Evolutionary conservation across 2,329 filamentous ascomycete genomes (phyloP).

Genomic region (Chaetothyriales sp.): DNA sequence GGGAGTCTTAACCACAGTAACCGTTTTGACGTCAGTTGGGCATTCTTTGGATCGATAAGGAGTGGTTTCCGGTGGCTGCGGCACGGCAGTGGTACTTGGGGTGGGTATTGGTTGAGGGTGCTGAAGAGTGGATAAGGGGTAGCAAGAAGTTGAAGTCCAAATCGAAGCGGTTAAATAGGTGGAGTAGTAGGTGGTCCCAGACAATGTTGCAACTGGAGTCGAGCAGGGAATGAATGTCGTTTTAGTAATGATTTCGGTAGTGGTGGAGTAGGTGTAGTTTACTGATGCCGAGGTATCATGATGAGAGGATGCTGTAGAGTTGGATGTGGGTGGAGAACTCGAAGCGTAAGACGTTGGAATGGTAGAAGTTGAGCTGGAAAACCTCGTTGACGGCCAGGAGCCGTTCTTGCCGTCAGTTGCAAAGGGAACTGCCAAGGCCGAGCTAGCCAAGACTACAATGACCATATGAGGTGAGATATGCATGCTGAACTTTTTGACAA

Average conservation of each 20-base stretch:
- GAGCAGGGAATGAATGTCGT: slow-evolving; percentile 25
- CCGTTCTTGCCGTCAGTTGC: slow-evolving; percentile 4
- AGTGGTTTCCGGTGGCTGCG: slow-evolving; percentile 5
- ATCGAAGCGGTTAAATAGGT: slow-evolving; percentile 22
- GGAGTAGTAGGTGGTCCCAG: slow-evolving; percentile 23
- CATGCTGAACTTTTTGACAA: slow-evolving; percentile 1
- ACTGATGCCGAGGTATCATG: slow-evolving; percentile 4
- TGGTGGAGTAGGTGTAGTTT: slow-evolving; percentile 13
- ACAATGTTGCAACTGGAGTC: slow-evolving; percentile 19
- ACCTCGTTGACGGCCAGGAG: not conserved
- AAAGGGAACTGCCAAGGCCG: slow-evolving; percentile 15
- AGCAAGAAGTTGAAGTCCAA: slow-evolving; percentile 22
- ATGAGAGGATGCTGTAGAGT: slow-evolving; percentile 2
- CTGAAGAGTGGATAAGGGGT: slow-evolving; percentile 14
- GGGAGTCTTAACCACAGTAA: slow-evolving; percentile 6
- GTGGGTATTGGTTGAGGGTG: slow-evolving; percentile 4
- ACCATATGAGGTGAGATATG: slow-evolving; percentile 9
- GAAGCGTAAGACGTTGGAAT: slow-evolving; percentile 1
- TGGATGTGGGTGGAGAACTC: not conserved
- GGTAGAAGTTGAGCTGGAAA: not conserved
- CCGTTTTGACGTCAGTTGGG: not conserved
- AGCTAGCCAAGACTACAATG: slow-evolving; percentile 15
- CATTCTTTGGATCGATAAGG: slow-evolving; percentile 1
- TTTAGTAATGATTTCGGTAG: slow-evolving; percentile 21
- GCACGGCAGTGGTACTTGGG: not conserved